Evolutionary conservation across 2,329 filamentous ascomycete genomes (phyloP).

Genomic region (Leptographium lundbergii): DNA sequence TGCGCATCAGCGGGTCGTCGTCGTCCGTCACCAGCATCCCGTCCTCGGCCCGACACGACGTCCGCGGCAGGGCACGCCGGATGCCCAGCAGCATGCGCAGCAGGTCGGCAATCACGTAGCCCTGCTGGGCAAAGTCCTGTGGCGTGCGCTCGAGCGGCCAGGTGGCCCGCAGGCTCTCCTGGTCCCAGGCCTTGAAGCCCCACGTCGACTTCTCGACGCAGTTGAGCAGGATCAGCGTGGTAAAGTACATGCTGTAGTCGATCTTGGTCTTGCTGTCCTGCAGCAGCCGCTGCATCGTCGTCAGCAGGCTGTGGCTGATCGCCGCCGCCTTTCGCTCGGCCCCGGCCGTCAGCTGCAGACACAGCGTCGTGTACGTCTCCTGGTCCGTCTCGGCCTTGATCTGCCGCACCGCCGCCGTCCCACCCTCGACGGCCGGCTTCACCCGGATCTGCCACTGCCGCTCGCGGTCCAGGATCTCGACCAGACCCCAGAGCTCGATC

Average conservation of each 20-base stretch:
- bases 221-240: slow-evolving; percentile 49
- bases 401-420: slow-evolving; percentile 19
- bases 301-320: slow-evolving; percentile 45
- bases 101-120: slow-evolving; percentile 43
- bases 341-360: slow-evolving; percentile 51
- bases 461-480: slow-evolving; percentile 53
- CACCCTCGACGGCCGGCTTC: slow-evolving; percentile 21
- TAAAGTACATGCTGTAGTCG: slow-evolving; percentile 48
- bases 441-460: slow-evolving; percentile 46
- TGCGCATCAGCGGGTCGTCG: slow-evolving; percentile 29
- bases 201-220: slow-evolving; percentile 57
- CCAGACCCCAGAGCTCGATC: slow-evolving; percentile 51
- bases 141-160: slow-evolving; percentile 52
- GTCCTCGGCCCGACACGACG: slow-evolving; percentile 28
- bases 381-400: slow-evolving; percentile 42
- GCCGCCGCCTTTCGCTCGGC: slow-evolving; percentile 50
- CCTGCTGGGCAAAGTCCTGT: slow-evolving; percentile 43
- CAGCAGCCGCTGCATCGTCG: slow-evolving; percentile 46
- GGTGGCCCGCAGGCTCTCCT: slow-evolving; percentile 42
- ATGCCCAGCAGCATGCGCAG: slow-evolving; percentile 51
- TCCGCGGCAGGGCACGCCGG: slow-evolving; percentile 44
- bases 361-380: slow-evolving; percentile 48
- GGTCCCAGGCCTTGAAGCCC: slow-evolving; percentile 57
- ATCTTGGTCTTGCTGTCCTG: slow-evolving; percentile 48
- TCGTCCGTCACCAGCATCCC: slow-evolving; percentile 35